Evolutionary conservation across 768 basidiomycete species (phyloP).

Genomic region (Russula ochroleuca): DNA sequence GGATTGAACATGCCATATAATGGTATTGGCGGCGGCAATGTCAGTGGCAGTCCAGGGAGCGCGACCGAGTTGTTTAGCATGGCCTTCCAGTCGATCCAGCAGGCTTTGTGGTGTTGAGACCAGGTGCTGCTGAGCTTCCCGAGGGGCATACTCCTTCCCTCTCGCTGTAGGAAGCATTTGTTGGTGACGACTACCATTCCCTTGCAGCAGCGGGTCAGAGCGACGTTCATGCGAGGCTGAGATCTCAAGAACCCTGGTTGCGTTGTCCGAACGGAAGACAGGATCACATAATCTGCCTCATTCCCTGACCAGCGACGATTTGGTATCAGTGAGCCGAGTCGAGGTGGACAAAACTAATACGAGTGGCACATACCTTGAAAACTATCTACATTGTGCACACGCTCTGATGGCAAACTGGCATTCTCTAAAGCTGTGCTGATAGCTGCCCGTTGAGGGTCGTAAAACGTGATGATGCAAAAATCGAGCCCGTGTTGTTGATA

Average conservation of each 20-base stretch:
- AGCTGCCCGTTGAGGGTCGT: constrained; percentile 49
- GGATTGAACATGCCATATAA: background rate
- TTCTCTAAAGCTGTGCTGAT: constrained; percentile 39
- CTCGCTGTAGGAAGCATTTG: constrained; percentile 37
- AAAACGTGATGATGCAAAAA: constrained; percentile 51
- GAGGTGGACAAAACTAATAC: background rate
- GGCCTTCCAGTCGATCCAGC: constrained; percentile 35
- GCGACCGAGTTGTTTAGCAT: background rate
- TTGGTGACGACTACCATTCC: constrained; percentile 49
- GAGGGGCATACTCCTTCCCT: constrained; percentile 43
- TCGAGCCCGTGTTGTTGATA: constrained; percentile 23
- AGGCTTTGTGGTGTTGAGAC: constrained; percentile 29
- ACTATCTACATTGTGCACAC: constrained; percentile 16
- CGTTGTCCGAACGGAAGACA: constrained; percentile 48
- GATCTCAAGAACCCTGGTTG: constrained; percentile 45
- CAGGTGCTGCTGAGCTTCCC: constrained; percentile 36
- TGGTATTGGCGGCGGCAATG: no score
- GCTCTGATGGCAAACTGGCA: constrained; percentile 34
- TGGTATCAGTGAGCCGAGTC: background rate
- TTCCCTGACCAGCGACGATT: constrained; percentile 39
- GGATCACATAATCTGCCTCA: constrained; percentile 47
- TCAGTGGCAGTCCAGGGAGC: constrained; percentile 1
- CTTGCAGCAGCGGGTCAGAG: constrained; percentile 39
- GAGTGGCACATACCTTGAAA: constrained; percentile 16
- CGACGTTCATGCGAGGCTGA: constrained; percentile 44